Evolutionary conservation across 2,329 filamentous ascomycete species (phyloP).

Genomic region (Fusarium drepaniforme): DNA sequence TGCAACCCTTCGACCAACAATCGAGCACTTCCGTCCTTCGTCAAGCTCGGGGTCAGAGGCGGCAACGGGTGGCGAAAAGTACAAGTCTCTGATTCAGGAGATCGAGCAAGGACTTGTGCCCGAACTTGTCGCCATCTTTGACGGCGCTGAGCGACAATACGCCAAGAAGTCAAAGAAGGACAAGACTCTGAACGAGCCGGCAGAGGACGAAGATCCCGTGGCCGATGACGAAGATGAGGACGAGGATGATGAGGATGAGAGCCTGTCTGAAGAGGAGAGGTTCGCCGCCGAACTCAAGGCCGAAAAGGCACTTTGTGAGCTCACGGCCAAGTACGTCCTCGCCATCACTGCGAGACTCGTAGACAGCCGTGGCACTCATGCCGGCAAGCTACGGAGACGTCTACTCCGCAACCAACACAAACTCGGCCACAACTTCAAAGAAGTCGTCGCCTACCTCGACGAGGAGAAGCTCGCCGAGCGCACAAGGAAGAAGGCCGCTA

Average conservation of each 20-base stretch:
- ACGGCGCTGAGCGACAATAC: conserved; percentile 79
- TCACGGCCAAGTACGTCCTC: conserved; percentile 87
- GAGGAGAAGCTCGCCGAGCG: conserved; percentile 67
- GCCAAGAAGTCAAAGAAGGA: conserved; percentile 75
- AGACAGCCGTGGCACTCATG: conserved; percentile 70
- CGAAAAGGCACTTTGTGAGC: conserved; percentile 87
- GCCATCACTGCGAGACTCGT: conserved; percentile 81
- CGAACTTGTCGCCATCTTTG: conserved; percentile 82
- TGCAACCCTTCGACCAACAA: conserved; percentile 73
- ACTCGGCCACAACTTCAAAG: conserved; percentile 87
- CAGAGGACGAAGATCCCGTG: conserved; percentile 80
- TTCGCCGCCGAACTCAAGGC: conserved; percentile 77
- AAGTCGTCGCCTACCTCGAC: conserved; percentile 85
- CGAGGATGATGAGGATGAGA: conserved; percentile 67
- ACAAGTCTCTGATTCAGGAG: conserved; percentile 70
- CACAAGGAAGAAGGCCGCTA: conserved; percentile 55
- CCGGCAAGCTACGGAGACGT: conserved; percentile 75
- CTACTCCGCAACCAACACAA: conserved; percentile 83
- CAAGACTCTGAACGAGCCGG: conserved; percentile 69
- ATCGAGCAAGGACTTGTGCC: conserved; percentile 73
- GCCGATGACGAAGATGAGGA: conserved; percentile 71
- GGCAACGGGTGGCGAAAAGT: conserved; percentile 44
- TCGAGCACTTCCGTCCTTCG: conserved; percentile 55
- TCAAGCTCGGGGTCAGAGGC: conserved; percentile 40
- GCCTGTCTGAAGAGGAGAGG: conserved; percentile 68